Conservation (phyloP, 352 stramenopile genomes). For the Phytopythium boreale region DNA sequence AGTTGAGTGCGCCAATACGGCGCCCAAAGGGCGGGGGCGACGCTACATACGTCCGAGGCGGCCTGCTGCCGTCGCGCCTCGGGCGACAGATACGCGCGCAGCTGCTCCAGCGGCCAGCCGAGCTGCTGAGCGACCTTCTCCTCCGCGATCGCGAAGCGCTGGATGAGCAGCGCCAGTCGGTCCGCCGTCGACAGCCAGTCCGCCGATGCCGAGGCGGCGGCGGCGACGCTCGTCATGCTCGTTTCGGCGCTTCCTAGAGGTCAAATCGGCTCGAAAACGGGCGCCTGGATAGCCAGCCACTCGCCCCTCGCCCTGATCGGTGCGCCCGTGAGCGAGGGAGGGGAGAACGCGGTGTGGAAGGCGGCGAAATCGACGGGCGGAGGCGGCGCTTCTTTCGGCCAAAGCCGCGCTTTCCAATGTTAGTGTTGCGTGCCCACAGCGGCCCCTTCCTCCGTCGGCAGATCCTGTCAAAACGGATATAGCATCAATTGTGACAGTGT, state of each 20-base stretch:
- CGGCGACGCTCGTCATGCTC: conserved; percentile 25
- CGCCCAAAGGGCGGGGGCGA: background rate
- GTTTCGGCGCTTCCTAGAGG: conserved; percentile 3
- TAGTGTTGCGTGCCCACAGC: background rate
- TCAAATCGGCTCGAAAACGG: background rate
- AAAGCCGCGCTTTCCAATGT: background rate
- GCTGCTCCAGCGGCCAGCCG: conserved; percentile 45
- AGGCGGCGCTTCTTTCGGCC: background rate
- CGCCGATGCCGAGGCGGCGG: conserved; percentile 8
- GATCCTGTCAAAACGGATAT: background rate
- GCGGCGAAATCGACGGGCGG: background rate
- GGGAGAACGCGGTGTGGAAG: background rate
- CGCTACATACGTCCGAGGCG: conserved; percentile 26
- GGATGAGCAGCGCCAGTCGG: conserved; percentile 59
- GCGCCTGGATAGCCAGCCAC: background rate
- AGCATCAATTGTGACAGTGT: background rate
- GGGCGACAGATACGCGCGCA: conserved; percentile 50
- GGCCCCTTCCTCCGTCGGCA: background rate
- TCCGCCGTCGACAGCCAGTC: conserved; percentile 39
- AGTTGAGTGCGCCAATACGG: background rate
- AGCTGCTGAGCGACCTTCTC: conserved; percentile 50
- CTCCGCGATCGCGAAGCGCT: conserved; percentile 41
- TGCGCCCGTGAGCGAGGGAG: background rate
- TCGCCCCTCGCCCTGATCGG: background rate
- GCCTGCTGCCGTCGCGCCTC: conserved; percentile 35